Evolutionary conservation across 2,329 filamentous ascomycete genomes (phyloP).

Genomic region (Neonectria ditissima): DNA sequence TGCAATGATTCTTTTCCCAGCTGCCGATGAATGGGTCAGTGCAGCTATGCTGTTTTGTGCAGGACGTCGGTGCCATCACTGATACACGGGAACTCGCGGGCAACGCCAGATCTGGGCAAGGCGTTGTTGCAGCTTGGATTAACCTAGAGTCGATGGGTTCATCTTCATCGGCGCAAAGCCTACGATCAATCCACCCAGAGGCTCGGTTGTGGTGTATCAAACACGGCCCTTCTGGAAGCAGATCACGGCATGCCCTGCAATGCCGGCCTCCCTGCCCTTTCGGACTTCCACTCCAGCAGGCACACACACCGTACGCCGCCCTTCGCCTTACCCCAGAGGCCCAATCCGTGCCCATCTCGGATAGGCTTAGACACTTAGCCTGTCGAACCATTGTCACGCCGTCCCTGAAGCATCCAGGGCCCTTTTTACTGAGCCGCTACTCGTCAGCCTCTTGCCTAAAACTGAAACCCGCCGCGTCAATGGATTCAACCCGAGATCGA

Average conservation of each 20-base stretch:
- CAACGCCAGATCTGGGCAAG: conserved; percentile 19
- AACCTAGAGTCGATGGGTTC: conserved; percentile 12
- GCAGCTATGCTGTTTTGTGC: conserved; percentile 19
- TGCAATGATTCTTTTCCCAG: conserved; percentile 27
- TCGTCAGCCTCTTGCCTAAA: conserved; percentile 41
- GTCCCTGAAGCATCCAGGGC: conserved; percentile 23
- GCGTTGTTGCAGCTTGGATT: conserved; percentile 21
- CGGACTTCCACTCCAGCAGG: conserved; percentile 25
- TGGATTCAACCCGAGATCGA: conserved; percentile 36
- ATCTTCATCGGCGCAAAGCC: conserved; percentile 13
- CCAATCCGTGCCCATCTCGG: conserved; percentile 37
- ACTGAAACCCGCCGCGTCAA: conserved; percentile 41
- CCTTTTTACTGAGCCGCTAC: conserved; percentile 26
- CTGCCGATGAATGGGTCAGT: conserved; percentile 19
- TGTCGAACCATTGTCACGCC: conserved; percentile 42
- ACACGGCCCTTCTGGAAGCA: conserved; percentile 39
- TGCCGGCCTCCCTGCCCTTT: conserved; percentile 36
- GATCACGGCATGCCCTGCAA: conserved; percentile 34
- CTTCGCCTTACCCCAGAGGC: conserved; percentile 45
- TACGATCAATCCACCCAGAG: conserved; percentile 18
- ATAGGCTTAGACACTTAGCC: conserved; percentile 23
- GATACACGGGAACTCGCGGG: conserved; percentile 22
- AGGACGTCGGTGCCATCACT: conserved; percentile 24
- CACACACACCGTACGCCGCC: conserved; percentile 14
- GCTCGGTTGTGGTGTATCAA: conserved; percentile 28